Percentiles rank a stretch among this genome's conserved stretches.
Evolutionary conservation across 805 yeast genomes (phyloP).

Genomic region (Lipomyces starkeyi): DNA sequence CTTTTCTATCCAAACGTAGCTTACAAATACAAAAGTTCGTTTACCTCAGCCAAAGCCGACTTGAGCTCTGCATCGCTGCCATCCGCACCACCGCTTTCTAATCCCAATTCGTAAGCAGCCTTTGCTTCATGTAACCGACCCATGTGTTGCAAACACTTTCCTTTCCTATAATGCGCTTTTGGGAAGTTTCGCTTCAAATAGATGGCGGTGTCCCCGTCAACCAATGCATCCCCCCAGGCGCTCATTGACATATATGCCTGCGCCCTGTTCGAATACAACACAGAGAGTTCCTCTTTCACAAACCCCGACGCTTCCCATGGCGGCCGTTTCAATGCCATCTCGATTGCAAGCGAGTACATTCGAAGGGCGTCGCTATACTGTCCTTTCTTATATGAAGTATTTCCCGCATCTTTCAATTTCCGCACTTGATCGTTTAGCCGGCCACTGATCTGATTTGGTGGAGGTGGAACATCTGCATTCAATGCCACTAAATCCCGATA

Average conservation of each 20-base stretch:
- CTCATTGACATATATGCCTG: constrained; percentile 48
- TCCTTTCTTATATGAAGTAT: constrained; percentile 40
- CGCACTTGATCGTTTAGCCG: constrained; percentile 44
- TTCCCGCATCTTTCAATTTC: constrained; percentile 47
- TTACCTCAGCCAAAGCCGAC: constrained; percentile 35
- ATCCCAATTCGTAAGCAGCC: constrained; percentile 40
- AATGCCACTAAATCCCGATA: constrained; percentile 43
- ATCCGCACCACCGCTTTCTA: constrained; percentile 30
- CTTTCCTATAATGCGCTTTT: constrained; percentile 47
- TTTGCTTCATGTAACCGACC: constrained; percentile 42
- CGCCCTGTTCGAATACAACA: constrained; percentile 47
- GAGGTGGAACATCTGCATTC: constrained; percentile 48
- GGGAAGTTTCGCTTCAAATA: constrained; percentile 46
- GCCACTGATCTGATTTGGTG: constrained; percentile 43
- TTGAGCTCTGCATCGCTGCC: constrained; percentile 38
- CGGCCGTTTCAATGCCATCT: constrained; percentile 49
- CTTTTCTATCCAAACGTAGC: constrained; percentile 1
- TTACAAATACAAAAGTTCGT: constrained; percentile 16
- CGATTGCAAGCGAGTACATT: constrained; percentile 48
- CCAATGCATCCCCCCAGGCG: constrained; percentile 49
- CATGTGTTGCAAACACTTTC: constrained; percentile 40
- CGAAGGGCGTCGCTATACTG: constrained; percentile 47
- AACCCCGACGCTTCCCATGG: constrained; percentile 49
- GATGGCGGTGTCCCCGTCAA: constrained; percentile 47
- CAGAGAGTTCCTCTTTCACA: constrained; percentile 47